A percentile compares a stretch with the other conserved stretches of the same genome.
These are phyloP conservation scores for Rasamsonia emersonii DNA, from an alignment of 2,329 filamentous ascomycete genomes.

Conservation along the genomic window DNA sequence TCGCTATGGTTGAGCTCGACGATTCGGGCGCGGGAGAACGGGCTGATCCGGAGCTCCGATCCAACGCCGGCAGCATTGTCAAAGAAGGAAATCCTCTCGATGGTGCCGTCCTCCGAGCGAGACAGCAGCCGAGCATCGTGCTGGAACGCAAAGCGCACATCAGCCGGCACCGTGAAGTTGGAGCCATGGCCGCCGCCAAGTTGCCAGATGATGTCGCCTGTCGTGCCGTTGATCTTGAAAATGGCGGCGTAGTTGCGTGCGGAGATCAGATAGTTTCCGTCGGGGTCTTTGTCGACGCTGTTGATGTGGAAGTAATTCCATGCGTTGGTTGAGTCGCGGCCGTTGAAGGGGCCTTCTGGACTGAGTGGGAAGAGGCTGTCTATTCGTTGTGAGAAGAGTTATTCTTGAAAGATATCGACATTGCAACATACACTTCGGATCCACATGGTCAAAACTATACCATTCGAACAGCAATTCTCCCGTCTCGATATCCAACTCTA, in stretches of 20 bases:
- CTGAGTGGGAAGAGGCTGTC: constrained; percentile 41
- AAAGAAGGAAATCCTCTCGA: constrained; percentile 44
- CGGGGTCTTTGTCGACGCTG: constrained; percentile 30
- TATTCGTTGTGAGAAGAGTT: constrained; percentile 13
- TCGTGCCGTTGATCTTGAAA: constrained; percentile 40
- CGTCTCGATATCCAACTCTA: constrained; percentile 42
- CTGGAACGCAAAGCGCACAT: constrained; percentile 43
- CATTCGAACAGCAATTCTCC: constrained; percentile 52
- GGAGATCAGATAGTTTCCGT: constrained; percentile 42
- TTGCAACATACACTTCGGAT: constrained; percentile 37
- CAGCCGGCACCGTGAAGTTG: constrained; percentile 33
- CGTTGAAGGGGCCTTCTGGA: constrained; percentile 35
- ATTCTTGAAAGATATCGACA: constrained; percentile 6
- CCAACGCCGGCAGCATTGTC: constrained; percentile 45
- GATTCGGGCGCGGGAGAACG: constrained; percentile 38
- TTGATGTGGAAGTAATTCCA: constrained; percentile 48
- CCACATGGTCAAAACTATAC: constrained; percentile 49
- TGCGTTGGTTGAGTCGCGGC: constrained; percentile 29
- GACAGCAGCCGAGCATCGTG: constrained; percentile 43
- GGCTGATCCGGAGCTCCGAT: constrained; percentile 27
- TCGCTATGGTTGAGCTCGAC: constrained; percentile 37
- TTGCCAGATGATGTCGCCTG: constrained; percentile 41
- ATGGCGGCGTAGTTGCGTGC: constrained; percentile 39
- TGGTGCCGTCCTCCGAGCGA: constrained; percentile 33
- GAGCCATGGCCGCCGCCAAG: constrained; percentile 36